Evolutionary conservation across 139 green algal genomes (phyloP).

Genomic region (Eudorina sp.): DNA sequence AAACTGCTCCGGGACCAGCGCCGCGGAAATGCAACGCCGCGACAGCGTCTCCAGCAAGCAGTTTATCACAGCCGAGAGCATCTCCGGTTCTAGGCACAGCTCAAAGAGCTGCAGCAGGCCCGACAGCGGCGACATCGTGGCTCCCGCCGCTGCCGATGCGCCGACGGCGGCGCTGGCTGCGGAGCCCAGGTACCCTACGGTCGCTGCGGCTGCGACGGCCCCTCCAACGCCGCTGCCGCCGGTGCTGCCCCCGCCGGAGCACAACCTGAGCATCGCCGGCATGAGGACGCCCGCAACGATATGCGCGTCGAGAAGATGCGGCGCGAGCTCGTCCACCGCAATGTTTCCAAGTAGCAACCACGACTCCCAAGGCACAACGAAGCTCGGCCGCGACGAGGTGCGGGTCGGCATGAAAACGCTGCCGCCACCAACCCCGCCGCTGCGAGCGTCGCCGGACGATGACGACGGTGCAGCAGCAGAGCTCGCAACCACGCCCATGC

Average conservation of each 20-base stretch:
- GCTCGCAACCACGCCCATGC: too few species aligned
- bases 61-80: constrained; percentile 33
- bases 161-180: neutral
- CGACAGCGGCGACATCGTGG: too few species aligned
- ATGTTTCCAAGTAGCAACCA: constrained; percentile 56
- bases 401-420: too few species aligned
- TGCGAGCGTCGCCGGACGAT: too few species aligned
- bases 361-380: constrained; percentile 51
- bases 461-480: too few species aligned
- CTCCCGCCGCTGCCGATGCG: neutral
- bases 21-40: constrained; percentile 38
- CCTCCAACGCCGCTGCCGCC: too few species aligned
- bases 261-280: constrained; percentile 30
- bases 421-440: neutral
- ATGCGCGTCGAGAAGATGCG: constrained; percentile 40
- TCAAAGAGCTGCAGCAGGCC: constrained; percentile 49
- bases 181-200: neutral
- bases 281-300: constrained; percentile 18
- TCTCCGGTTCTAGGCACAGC: constrained; percentile 41
- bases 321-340: constrained; percentile 52
- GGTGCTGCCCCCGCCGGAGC: too few species aligned
- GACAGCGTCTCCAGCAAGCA: constrained; percentile 50
- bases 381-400: neutral
- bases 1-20: constrained; percentile 54
- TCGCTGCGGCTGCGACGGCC: neutral